Percentiles rank a stretch among this genome's conserved stretches.
Conservation (phyloP, 2,329 filamentous ascomycete genomes). For the Trichophyton verrucosum region DNA sequence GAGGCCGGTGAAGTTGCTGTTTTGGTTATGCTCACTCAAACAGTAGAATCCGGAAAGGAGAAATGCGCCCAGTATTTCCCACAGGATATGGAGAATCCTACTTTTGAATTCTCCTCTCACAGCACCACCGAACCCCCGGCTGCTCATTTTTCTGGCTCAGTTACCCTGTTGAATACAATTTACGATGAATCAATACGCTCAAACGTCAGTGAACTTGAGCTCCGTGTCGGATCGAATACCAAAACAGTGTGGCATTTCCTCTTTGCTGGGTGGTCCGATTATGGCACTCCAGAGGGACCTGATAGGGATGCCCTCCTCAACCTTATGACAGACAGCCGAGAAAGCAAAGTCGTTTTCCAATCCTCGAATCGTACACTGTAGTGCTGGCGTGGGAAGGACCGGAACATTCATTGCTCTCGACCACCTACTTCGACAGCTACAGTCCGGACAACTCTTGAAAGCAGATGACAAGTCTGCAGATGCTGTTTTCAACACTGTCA, state of each 20-base stretch:
- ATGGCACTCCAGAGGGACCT: constrained; percentile 57
- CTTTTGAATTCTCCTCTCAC: constrained; percentile 30
- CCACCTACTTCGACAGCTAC: constrained; percentile 71
- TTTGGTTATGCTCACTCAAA: constrained; percentile 89
- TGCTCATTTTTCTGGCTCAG: constrained; percentile 18
- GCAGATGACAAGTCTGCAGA: constrained; percentile 43
- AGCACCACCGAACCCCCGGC: constrained; percentile 41
- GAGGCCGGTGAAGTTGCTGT: constrained; percentile 64
- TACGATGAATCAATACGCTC: constrained; percentile 47
- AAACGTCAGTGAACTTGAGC: constrained; percentile 60
- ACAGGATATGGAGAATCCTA: constrained; percentile 39
- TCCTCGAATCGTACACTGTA: constrained; percentile 75
- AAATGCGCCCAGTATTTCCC: constrained; percentile 92
- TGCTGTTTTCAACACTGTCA: constrained; percentile 65
- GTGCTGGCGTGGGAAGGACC: constrained; percentile 83
- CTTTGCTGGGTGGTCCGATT: constrained; percentile 83
- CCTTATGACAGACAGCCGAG: constrained; percentile 37
- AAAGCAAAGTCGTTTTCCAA: constrained; percentile 42
- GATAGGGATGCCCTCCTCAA: constrained; percentile 40
- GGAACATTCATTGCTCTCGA: constrained; percentile 97
- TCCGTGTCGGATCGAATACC: constrained; percentile 39
- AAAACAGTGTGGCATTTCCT: constrained; percentile 71
- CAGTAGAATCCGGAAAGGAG: constrained; percentile 60
- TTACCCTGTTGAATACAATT: constrained; percentile 47
- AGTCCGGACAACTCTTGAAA: constrained; percentile 54